Evolutionary conservation across 2,329 filamentous ascomycete species (phyloP).

Genomic region (Colletotrichum karsti): DNA sequence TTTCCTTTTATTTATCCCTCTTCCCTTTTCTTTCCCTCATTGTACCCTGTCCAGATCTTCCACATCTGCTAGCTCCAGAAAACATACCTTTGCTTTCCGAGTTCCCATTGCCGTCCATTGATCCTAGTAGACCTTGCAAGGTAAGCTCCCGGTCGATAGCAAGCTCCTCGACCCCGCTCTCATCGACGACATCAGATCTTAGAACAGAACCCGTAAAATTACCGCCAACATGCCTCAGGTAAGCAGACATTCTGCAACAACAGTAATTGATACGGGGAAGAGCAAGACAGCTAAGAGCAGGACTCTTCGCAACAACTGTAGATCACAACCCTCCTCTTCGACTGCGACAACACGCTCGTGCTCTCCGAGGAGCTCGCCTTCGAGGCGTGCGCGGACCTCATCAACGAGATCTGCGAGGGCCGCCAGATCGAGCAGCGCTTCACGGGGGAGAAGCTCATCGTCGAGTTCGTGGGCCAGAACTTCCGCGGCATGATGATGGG

Average conservation of each 20-base stretch:
- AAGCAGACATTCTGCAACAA: conserved; percentile 26
- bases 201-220: neutral
- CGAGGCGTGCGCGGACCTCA: conserved; percentile 87
- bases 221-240: conserved; percentile 44
- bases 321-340: conserved; percentile 79
- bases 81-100: neutral
- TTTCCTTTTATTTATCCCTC: neutral
- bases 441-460: conserved; percentile 80
- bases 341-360: conserved; percentile 92
- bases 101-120: neutral
- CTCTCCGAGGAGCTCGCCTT: conserved; percentile 91
- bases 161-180: neutral
- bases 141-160: neutral
- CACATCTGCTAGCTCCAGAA: neutral
- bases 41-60: neutral
- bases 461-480: conserved; percentile 92
- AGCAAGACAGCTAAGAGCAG: neutral
- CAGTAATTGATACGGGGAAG: no score
- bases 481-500: conserved; percentile 90
- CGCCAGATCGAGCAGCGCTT: conserved; percentile 73
- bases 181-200: neutral
- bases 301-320: conserved; percentile 35
- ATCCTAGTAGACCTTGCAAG: conserved; percentile 6
- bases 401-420: conserved; percentile 83
- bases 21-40: neutral